Evolutionary conservation across 352 stramenopile species (phyloP), one percentile per base, ranked within the genome.

Genomic region (Pythium oligandrum): DNA sequence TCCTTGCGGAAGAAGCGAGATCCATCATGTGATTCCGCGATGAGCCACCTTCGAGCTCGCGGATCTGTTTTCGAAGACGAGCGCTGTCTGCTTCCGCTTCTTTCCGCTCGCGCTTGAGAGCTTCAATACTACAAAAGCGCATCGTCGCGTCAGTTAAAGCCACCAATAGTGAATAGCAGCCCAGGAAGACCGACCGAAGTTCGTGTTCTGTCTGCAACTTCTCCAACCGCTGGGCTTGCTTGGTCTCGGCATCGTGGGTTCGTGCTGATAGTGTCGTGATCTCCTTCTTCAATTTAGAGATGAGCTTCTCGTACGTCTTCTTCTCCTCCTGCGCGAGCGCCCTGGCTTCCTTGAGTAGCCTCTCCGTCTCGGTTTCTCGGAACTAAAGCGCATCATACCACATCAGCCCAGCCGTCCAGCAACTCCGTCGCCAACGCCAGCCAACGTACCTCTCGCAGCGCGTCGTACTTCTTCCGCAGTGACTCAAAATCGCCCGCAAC

Each of bases 261-360:
- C 75, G 72, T 26, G 72, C 68, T 9, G 78, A 76, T n/a, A 90
- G 61, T 53, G 72, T 68, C 47, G 63, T 65, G 10, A 90, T 54
- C 55, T 93, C 73, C 40, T 69, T 64, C 55, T 88, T 89, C 11
- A 93, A 55, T 59, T 84, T 88, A 40, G 73, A 53, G 34, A 90
- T 75, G 30, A 90, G 64, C 43, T 82, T 74, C 40, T 89, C 75
- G 55, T 93, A 86, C 50, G 68, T 78, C 44, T 83, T 79, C 47
- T 88, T 86, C 58, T 90, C 79, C 39, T 85, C 69, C 52, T 73
- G 62, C 1, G 79, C 78, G 7, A 91, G 59, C 6, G 59, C 60
- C 30, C 71, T 75, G 30, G 84, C 75, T 43, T 93, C 77, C 35
- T 72, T 48, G 38, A 93, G 61, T 57, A 93, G 44, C 33, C 71